Base-by-base conservation (phyloP, 2,329 filamentous ascomycete genomes). In the Nigrospora oryzae region DNA sequence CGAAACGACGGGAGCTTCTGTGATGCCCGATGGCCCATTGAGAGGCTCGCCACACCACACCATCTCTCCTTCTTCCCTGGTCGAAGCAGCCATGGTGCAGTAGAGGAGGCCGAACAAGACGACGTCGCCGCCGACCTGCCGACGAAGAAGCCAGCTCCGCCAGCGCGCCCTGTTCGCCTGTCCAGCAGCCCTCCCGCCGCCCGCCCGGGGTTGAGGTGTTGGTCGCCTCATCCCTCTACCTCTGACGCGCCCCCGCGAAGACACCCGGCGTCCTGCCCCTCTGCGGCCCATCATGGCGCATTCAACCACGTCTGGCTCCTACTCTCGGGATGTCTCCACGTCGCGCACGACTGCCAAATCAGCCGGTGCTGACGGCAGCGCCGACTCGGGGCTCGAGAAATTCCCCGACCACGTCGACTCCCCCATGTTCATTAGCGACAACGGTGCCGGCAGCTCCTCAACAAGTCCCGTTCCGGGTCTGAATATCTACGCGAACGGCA, bases 391-490 rank as follows among this genome's bases (percentile, higher is more conserved):
- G 19, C 55, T 62, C 40, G 60, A 63, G 52, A 63, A 63, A 36
- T 63, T 63, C 41, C 60, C 60, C 38, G 60, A 63, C 37, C 59
- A 62, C 42, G 53, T 63, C 52, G 60, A 63, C 38, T 57, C 59
- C 11, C 53, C 58, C 19, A 57, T 61, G 57, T 59, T 58, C 51
- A 52, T 52, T 45, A 49, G 51, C 41, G 52, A 48, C 46, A 47
- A 49, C 8, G 52, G 59, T 40, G 50, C 58, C 6, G 49, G 54
- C 30, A 60, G 57, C 38, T 28, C 23, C 23, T 57, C 59, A 41
- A 51, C 40, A 8, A 44, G 39, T 23, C 43, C 46, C 30, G 40
- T 38, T 8, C 35, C 47, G n/a, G 53, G 49, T 12, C 48, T 58
- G 23, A 60, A 58, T 43, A 56, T 55, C 31, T 62, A 61, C 46